These are phyloP conservation scores for Cyanidioschyzon merolae DNA, from an alignment of 23 red algal genomes.

Conservation along the genomic window DNA sequence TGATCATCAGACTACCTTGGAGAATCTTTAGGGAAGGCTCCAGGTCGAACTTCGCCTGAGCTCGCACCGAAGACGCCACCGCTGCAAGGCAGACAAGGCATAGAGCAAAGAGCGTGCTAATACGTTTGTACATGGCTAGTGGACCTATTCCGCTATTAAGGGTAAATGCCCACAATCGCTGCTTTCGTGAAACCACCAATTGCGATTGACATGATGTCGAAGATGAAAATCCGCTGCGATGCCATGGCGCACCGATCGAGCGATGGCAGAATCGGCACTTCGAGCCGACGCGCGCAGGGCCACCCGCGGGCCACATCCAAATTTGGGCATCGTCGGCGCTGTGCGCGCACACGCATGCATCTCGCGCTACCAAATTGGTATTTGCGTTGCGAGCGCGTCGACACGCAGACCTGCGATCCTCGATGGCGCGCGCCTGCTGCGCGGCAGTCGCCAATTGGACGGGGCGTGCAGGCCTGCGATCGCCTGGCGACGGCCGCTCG, in stretches of 20 bases:
- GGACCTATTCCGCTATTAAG: too few species aligned
- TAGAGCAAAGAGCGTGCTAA: neutral
- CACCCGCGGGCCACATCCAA: neutral
- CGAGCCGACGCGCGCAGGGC: neutral
- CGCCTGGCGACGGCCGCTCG: too few species aligned
- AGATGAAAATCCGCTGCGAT: too few species aligned
- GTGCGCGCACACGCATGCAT: neutral
- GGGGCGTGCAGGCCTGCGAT: too few species aligned
- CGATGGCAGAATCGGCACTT: neutral
- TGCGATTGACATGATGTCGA: too few species aligned
- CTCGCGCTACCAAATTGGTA: too few species aligned
- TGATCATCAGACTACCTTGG: neutral
- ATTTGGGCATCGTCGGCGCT: neutral
- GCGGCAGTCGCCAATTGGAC: too few species aligned
- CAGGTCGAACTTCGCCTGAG: conserved; percentile 11
- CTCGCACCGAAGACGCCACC: neutral
- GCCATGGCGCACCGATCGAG: neutral
- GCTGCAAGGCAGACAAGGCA: neutral
- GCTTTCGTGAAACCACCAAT: too few species aligned
- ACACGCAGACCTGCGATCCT: too few species aligned
- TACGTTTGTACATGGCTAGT: neutral
- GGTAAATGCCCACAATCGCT: too few species aligned
- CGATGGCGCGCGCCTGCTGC: too few species aligned
- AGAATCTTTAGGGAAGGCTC: neutral
- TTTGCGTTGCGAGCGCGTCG: too few species aligned